phyloP scores from a whole-genome alignment of 495 filamentous ascomycete genomes.

The Thozetella sp. region DNA sequence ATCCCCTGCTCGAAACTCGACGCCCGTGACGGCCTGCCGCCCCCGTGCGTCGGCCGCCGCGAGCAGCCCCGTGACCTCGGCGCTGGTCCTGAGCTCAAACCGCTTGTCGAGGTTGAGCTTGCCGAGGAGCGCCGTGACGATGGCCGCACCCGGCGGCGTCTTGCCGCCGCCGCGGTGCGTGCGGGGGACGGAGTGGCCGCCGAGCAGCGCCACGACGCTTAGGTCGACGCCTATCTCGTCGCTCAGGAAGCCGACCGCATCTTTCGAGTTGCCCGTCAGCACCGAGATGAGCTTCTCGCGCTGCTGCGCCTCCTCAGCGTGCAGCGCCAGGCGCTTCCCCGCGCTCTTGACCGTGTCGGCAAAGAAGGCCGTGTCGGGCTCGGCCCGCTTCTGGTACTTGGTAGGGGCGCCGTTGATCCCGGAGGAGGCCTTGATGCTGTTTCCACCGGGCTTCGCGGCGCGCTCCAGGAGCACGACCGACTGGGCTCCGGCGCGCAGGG shows the following conservation, averaged over 20 bases:
- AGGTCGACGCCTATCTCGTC: conserved; percentile 55
- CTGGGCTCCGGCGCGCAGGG: conserved; percentile 40
- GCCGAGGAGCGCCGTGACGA: conserved; percentile 50
- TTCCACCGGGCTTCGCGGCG: conserved; percentile 57
- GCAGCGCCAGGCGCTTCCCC: conserved; percentile 19
- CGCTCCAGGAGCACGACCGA: conserved; percentile 54
- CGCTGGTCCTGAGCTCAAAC: conserved; percentile 45
- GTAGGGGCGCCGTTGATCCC: conserved; percentile 64
- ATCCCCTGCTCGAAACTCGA: conserved; percentile 24
- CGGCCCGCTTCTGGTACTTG: conserved; percentile 40
- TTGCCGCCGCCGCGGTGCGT: conserved; percentile 56
- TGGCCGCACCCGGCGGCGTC: conserved; percentile 52
- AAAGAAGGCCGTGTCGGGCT: conserved; percentile 35
- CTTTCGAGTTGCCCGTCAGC: conserved; percentile 37
- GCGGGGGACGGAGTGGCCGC: conserved; percentile 52
- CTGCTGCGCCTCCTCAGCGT: background rate
- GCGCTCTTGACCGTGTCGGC: conserved; percentile 56
- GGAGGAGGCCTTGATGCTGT: conserved; percentile 64
- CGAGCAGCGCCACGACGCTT: conserved; percentile 52
- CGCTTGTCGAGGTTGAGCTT: conserved; percentile 36
- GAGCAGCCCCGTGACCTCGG: conserved; percentile 47
- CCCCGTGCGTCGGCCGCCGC: conserved; percentile 11
- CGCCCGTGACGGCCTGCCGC: conserved; percentile 26
- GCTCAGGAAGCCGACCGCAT: conserved; percentile 52
- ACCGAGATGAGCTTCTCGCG: conserved; percentile 43